These are phyloP conservation scores for Hygrophorus russula DNA, from an alignment of 768 basidiomycete species.

Conservation along the genomic window DNA sequence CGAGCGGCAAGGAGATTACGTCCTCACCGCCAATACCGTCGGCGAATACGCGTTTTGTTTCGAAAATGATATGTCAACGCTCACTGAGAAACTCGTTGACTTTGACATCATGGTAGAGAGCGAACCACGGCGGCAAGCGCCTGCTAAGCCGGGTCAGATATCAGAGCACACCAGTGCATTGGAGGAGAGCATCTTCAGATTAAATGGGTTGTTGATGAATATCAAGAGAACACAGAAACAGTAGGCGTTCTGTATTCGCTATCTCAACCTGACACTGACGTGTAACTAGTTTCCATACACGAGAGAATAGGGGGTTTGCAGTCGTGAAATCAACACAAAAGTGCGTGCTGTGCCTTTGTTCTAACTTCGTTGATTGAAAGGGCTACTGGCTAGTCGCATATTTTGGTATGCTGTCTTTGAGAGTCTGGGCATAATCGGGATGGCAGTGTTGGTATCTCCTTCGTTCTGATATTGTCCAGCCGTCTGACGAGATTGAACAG, in stretches of 20 bases:
- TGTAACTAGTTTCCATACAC: constrained; percentile 73
- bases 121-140: constrained; percentile 83
- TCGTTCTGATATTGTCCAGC: not conserved
- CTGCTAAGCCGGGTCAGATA: constrained; percentile 81
- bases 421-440: constrained; percentile 64
- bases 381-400: constrained; percentile 45
- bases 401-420: constrained; percentile 93
- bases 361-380: not conserved
- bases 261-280: not conserved
- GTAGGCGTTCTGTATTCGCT: constrained; percentile 34
- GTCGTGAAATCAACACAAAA: constrained; percentile 84
- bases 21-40: constrained; percentile 85
- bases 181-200: constrained; percentile 91
- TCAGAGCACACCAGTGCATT: constrained; percentile 86
- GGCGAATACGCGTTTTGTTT: constrained; percentile 96
- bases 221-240: constrained; percentile 92
- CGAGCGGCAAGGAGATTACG: constrained; percentile 94
- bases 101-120: constrained; percentile 98
- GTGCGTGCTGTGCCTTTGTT: constrained; percentile 23
- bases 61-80: constrained; percentile 92
- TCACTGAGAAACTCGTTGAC: constrained; percentile 90
- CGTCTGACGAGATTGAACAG: constrained; percentile 25
- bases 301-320: constrained; percentile 90
- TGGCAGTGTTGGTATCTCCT: constrained; percentile 65
- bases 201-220: constrained; percentile 78